Conservation (phyloP, 2,329 filamentous ascomycete genomes). For the Talaromyces islandicus region DNA sequence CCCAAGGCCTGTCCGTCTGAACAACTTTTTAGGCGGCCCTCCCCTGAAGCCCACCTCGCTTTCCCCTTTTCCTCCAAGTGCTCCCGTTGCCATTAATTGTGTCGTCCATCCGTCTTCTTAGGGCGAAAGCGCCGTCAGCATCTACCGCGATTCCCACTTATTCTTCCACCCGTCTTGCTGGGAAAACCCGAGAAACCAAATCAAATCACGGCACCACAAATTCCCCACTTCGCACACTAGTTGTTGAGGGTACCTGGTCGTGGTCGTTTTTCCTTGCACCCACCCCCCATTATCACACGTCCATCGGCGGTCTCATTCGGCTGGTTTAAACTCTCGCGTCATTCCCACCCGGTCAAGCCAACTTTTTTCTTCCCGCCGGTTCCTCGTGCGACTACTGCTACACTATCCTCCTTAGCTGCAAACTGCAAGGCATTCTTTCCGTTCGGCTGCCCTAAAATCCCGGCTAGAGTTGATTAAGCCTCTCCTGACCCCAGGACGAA, state of each 20-base stretch:
- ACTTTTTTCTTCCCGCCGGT: conserved; percentile 21
- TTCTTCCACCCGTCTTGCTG: conserved; percentile 4
- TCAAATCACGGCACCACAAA: not conserved
- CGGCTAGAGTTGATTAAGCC: conserved; percentile 27
- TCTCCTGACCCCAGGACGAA: conserved; percentile 19
- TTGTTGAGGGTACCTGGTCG: not conserved
- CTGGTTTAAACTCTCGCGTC: conserved; percentile 5
- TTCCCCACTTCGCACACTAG: not conserved
- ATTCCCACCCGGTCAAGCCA: conserved; percentile 17
- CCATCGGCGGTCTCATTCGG: not conserved
- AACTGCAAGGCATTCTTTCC: conserved; percentile 31
- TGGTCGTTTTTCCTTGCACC: not conserved
- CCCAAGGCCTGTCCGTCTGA: conserved; percentile 6
- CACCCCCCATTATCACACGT: not conserved
- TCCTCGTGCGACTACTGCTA: conserved; percentile 25
- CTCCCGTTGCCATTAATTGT: conserved; percentile 17
- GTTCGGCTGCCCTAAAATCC: conserved; percentile 24
- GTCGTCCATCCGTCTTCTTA: conserved; percentile 20
- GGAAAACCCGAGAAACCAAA: not conserved
- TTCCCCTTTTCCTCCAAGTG: conserved; percentile 18
- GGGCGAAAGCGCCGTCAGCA: conserved; percentile 22
- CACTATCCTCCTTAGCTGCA: conserved; percentile 19
- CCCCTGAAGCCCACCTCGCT: conserved; percentile 16
- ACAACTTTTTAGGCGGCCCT: conserved; percentile 23
- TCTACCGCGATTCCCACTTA: conserved; percentile 16